Evolutionary conservation across 768 basidiomycete genomes (phyloP).

Genomic region (Tylopilus vinaceipallidus): DNA sequence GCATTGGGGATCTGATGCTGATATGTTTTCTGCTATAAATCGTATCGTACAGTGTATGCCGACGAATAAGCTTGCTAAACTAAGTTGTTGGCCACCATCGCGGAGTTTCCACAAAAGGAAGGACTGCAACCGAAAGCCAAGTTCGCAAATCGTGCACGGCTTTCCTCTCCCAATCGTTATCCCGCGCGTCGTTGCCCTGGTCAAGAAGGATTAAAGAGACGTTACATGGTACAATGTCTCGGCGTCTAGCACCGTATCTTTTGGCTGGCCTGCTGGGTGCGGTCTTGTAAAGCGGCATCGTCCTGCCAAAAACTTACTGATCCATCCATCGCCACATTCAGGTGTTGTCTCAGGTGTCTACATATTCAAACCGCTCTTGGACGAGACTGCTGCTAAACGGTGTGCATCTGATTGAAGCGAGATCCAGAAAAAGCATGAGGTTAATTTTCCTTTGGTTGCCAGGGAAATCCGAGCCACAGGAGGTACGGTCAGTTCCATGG

Average conservation of each 20-base stretch:
- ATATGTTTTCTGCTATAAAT: background rate
- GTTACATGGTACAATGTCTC: conserved; percentile 25
- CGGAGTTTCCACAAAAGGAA: conserved; percentile 30
- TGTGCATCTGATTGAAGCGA: conserved; percentile 5
- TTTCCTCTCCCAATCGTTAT: background rate
- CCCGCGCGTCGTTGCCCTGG: no score
- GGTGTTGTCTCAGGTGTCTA: conserved; percentile 64
- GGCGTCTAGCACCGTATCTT: conserved; percentile 48
- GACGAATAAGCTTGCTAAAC: background rate
- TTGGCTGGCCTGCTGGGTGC: conserved; percentile 60
- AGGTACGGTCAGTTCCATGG: conserved; percentile 1
- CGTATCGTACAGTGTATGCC: conserved; percentile 1
- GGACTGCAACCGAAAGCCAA: background rate
- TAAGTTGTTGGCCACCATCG: conserved; percentile 8
- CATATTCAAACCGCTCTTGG: conserved; percentile 56
- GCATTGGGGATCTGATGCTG: conserved; percentile 23
- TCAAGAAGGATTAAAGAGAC: background rate
- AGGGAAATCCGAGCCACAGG: conserved; percentile 12
- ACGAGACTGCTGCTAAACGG: conserved; percentile 13
- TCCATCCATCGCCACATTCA: conserved; percentile 21
- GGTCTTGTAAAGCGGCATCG: background rate
- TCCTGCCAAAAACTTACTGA: conserved; percentile 1
- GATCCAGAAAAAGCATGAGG: no score
- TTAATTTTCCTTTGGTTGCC: conserved; percentile 5
- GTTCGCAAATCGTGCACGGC: conserved; percentile 6